phyloP scores from a whole-genome alignment of 2,329 filamentous ascomycete species.

The Gyromitra esculenta region DNA sequence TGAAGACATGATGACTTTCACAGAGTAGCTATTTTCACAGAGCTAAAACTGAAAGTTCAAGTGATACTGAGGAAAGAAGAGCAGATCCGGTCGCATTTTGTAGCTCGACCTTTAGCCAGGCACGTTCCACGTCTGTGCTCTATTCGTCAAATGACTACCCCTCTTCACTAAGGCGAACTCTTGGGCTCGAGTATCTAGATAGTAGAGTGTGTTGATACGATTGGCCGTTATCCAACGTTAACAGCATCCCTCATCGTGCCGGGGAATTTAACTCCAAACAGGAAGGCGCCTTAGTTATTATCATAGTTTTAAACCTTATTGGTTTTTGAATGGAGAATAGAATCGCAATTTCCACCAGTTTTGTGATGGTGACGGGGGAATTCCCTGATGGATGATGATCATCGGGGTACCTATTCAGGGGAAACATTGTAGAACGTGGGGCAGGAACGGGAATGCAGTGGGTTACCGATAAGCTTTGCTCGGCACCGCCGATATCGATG shows the following conservation, averaged over 20 bases:
- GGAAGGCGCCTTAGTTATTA: constrained; percentile 27
- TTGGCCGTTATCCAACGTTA: constrained; percentile 8
- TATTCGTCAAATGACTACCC: not conserved
- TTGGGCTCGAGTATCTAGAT: not conserved
- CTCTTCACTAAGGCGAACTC: constrained; percentile 1
- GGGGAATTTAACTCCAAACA: constrained; percentile 27
- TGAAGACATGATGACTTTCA: constrained; percentile 18
- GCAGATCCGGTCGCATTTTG: constrained; percentile 24
- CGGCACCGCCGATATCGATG: constrained; percentile 22
- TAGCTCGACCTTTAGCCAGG: constrained; percentile 12
- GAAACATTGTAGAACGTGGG: constrained; percentile 13
- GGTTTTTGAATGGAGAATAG: constrained; percentile 5
- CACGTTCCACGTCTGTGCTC: not conserved
- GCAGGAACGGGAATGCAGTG: constrained; percentile 7
- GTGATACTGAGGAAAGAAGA: not conserved
- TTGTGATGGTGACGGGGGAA: constrained; percentile 17
- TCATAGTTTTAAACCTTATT: not conserved
- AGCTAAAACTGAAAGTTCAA: not conserved
- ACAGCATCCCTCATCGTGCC: not conserved
- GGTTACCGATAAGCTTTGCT: constrained; percentile 35
- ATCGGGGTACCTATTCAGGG: constrained; percentile 1
- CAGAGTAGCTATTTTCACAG: too few species aligned
- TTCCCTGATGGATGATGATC: constrained; percentile 28
- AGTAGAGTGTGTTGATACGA: constrained; percentile 10
- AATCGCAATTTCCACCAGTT: constrained; percentile 7